These are phyloP conservation scores for Leucocoprinus leucothites DNA, from an alignment of 768 basidiomycete species.

Conservation along the genomic window DNA sequence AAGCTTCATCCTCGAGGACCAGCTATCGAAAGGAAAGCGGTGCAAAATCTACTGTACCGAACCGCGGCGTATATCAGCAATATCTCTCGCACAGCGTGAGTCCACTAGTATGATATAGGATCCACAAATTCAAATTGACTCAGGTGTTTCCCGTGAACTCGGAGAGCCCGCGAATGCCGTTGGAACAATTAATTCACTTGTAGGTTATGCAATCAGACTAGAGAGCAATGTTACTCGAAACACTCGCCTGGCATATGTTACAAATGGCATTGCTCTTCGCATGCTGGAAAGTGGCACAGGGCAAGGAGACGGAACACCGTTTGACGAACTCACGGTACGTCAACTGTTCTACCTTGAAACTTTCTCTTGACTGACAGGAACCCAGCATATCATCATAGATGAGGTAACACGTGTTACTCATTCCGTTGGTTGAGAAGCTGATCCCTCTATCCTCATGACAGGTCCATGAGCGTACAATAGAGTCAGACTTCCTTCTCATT, in stretches of 20 bases:
- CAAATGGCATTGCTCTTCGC: conserved; percentile 91
- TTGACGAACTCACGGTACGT: conserved; percentile 92
- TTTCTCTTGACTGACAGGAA: conserved; percentile 9
- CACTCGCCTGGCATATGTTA: conserved; percentile 81
- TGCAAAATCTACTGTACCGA: conserved; percentile 96
- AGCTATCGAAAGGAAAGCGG: conserved; percentile 70
- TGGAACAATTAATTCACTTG: conserved; percentile 73
- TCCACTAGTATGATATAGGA: not conserved
- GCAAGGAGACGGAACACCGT: conserved; percentile 68
- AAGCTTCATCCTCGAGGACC: conserved; percentile 88
- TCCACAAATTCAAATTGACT: not conserved
- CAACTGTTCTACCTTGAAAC: not conserved
- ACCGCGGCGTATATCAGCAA: conserved; percentile 92
- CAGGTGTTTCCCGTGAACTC: conserved; percentile 82
- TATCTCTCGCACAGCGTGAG: conserved; percentile 86
- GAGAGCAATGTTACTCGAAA: conserved; percentile 82
- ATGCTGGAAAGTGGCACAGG: conserved; percentile 92
- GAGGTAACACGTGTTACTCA: conserved; percentile 50
- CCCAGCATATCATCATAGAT: conserved; percentile 90
- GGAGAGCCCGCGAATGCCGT: conserved; percentile 80
- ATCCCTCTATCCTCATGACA: conserved; percentile 21
- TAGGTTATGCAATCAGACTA: conserved; percentile 92
- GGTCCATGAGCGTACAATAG: conserved; percentile 96
- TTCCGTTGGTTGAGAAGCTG: not conserved
- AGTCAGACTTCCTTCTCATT: conserved; percentile 95